Evolutionary conservation across 2,329 filamentous ascomycete species (phyloP).

Genomic region (Pseudogymnoascus sp.): DNA sequence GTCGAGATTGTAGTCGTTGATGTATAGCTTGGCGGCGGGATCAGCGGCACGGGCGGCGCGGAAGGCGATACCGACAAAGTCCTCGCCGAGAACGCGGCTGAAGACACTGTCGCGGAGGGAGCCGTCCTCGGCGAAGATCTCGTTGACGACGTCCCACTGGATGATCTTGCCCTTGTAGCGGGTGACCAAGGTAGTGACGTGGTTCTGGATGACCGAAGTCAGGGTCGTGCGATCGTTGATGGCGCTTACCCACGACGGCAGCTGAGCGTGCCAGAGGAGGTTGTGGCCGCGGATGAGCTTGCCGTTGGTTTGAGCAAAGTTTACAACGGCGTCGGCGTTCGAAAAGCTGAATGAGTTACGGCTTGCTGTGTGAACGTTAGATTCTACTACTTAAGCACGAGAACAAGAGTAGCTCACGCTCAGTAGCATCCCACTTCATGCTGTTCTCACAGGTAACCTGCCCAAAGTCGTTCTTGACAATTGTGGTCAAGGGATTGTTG

Average conservation of each 20-base stretch:
- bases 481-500: constrained; percentile 41
- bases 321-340: constrained; percentile 50
- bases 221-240: constrained; percentile 46
- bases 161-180: constrained; percentile 58
- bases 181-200: constrained; percentile 50
- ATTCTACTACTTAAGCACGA: background rate
- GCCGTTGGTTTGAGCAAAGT: constrained; percentile 49
- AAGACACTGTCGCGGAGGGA: constrained; percentile 53
- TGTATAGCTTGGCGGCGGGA: constrained; percentile 61
- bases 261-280: constrained; percentile 56
- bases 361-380: constrained; percentile 16
- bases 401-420: constrained; percentile 28
- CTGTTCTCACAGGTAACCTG: constrained; percentile 61
- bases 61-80: constrained; percentile 64
- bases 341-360: constrained; percentile 48
- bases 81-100: constrained; percentile 59
- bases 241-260: constrained; percentile 50
- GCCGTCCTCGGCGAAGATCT: constrained; percentile 46
- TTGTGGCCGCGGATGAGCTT: constrained; percentile 59
- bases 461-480: constrained; percentile 55
- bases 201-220: constrained; percentile 50
- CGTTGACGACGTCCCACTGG: constrained; percentile 57
- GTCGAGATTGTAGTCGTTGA: constrained; percentile 60
- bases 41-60: constrained; percentile 59
- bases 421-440: constrained; percentile 61